Conservation (phyloP, 2,329 filamentous ascomycete genomes). For the Ophiostoma sp. region DNA sequence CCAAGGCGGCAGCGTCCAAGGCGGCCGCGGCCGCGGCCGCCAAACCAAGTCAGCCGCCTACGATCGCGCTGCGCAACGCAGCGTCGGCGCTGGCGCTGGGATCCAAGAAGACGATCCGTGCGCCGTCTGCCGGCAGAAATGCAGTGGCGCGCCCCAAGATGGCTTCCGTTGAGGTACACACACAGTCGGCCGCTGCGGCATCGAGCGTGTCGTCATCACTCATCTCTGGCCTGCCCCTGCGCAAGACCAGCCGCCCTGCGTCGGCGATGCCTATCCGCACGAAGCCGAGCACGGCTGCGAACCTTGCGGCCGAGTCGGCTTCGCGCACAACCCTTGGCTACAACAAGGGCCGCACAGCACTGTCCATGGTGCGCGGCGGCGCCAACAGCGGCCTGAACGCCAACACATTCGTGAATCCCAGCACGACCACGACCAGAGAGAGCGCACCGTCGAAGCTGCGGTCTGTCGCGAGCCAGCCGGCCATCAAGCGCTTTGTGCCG, state of each 20-base stretch:
- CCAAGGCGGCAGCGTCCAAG: background rate
- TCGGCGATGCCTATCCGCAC: slow-evolving; percentile 20
- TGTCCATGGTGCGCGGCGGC: slow-evolving; percentile 40
- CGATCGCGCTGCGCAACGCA: slow-evolving; percentile 50
- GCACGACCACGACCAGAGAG: slow-evolving; percentile 23
- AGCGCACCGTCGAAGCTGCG: slow-evolving; percentile 30
- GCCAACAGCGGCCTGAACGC: slow-evolving; percentile 10
- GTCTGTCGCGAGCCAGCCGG: background rate
- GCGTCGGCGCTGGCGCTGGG: slow-evolving; percentile 47
- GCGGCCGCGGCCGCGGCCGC: slow-evolving; percentile 20
- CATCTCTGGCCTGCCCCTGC: slow-evolving; percentile 22
- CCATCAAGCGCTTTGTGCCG: slow-evolving; percentile 5
- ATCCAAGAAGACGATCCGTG: slow-evolving; percentile 17
- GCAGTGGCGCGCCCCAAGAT: slow-evolving; percentile 21
- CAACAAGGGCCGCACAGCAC: slow-evolving; percentile 63
- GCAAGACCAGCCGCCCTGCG: slow-evolving; percentile 15
- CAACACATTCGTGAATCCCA: background rate
- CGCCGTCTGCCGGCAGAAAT: slow-evolving; percentile 3
- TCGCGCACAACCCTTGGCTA: slow-evolving; percentile 84
- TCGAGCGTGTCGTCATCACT: slow-evolving; percentile 25
- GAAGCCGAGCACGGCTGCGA: slow-evolving; percentile 14
- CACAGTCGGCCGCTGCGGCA: background rate
- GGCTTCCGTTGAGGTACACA: background rate
- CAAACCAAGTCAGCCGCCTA: slow-evolving; percentile 38
- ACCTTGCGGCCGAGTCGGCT: slow-evolving; percentile 51